These are phyloP conservation scores for Trichosanthes truncata DNA, from an alignment of 306 rosid genomes.

Conservation along the genomic window DNA sequence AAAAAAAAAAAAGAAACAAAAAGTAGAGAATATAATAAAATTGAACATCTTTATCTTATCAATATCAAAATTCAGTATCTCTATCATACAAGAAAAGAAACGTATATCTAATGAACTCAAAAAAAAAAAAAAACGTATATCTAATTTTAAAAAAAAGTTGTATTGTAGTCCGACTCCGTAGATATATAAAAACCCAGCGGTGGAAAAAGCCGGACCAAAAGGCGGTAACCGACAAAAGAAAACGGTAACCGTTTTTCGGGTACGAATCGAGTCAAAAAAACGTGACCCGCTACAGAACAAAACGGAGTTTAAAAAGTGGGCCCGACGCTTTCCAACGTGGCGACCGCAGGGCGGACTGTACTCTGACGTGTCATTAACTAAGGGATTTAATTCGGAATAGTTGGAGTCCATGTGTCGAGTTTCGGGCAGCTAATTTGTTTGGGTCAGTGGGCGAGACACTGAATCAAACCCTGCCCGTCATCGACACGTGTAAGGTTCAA, in stretches of 20 bases:
- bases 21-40: neutral
- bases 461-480: neutral
- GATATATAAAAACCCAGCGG: neutral
- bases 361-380: neutral
- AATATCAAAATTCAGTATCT: neutral
- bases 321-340: neutral
- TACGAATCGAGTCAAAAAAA: neutral
- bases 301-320: neutral
- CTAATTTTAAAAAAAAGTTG: too few relatives aligned
- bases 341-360: neutral
- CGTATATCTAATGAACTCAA: neutral
- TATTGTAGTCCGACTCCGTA: too few relatives aligned
- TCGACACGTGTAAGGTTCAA: neutral
- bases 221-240: neutral
- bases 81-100: neutral
- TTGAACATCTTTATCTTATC: neutral
- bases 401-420: neutral
- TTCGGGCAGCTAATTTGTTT: neutral
- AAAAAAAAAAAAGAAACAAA: too few relatives aligned
- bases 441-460: neutral
- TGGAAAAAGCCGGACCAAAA: neutral
- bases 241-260: constrained; percentile 1
- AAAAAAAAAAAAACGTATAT: neutral
- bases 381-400: neutral
- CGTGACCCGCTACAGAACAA: neutral